These are phyloP conservation scores for Paramarasmius palmivorus DNA, from an alignment of 1,284 basidiomycete species.

Conservation along the genomic window DNA sequence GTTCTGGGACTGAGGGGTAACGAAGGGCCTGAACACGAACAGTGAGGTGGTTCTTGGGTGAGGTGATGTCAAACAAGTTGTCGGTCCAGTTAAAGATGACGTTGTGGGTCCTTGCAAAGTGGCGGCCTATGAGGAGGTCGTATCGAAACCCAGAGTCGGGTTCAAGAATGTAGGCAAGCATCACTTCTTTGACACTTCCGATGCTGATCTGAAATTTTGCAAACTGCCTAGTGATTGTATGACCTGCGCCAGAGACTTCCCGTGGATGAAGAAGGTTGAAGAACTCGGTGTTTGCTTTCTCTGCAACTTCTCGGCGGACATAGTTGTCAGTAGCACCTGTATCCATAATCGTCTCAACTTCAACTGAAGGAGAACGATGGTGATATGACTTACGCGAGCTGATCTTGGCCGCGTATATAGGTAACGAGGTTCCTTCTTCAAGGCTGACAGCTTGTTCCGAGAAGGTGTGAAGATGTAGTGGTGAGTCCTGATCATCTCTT, in stretches of 20 bases:
- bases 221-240: background rate
- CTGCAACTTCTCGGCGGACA: background rate
- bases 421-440: no score
- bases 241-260: background rate
- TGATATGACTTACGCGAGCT: no score
- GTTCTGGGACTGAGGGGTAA: no score
- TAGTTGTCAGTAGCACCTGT: conserved; percentile 8
- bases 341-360: conserved; percentile 4
- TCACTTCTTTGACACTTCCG: background rate
- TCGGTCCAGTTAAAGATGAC: background rate
- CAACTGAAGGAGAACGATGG: no score
- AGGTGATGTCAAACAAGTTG: background rate
- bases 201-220: background rate
- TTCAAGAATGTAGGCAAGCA: background rate
- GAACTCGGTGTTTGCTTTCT: background rate
- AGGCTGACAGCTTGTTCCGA: no score
- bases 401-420: no score
- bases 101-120: background rate
- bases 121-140: background rate
- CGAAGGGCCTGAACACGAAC: no score
- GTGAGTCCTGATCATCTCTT: no score
- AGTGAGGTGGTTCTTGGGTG: no score
- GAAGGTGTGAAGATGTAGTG: no score
- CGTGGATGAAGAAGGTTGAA: background rate
- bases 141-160: background rate